Conservation (phyloP, 495 filamentous ascomycete species). For the Recurvomyces mirabilis region DNA sequence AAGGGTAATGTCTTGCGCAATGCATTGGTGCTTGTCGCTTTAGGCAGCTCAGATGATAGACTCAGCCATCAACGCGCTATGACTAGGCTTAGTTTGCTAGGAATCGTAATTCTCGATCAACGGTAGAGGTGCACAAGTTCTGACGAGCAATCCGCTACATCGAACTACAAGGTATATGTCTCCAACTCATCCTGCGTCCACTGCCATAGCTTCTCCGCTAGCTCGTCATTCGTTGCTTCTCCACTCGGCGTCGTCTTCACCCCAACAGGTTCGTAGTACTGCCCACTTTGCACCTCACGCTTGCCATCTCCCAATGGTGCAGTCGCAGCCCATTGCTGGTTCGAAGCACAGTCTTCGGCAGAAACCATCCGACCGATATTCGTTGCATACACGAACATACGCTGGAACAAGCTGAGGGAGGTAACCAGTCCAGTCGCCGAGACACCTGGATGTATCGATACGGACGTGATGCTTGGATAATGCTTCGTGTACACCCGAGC, state of each 20-base stretch:
- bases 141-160: too few relatives aligned
- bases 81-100: too few relatives aligned
- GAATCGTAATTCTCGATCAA: too few relatives aligned
- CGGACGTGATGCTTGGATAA: constrained; percentile 44
- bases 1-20: too few relatives aligned
- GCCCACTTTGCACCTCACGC: constrained; percentile 29
- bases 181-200: constrained; percentile 33
- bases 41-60: too few relatives aligned
- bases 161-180: constrained; percentile 9
- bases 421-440: constrained; percentile 44
- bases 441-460: constrained; percentile 57
- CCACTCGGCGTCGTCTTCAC: constrained; percentile 20
- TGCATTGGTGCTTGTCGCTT: too few relatives aligned
- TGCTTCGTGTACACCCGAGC: constrained; percentile 27
- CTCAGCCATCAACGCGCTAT: too few relatives aligned
- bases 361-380: constrained; percentile 2
- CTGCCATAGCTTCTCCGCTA: constrained; percentile 33
- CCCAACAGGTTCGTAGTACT: constrained; percentile 35
- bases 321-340: constrained; percentile 49
- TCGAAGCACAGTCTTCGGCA: constrained; percentile 38
- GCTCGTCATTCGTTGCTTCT: constrained; percentile 21
- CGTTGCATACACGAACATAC: constrained; percentile 5
- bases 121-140: too few relatives aligned
- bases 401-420: neutral
- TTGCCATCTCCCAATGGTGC: constrained; percentile 19